Evolutionary conservation across 75 land plant species (phyloP), one percentile per base, ranked within the genome.

Genomic region (Picea sitchensis): DNA sequence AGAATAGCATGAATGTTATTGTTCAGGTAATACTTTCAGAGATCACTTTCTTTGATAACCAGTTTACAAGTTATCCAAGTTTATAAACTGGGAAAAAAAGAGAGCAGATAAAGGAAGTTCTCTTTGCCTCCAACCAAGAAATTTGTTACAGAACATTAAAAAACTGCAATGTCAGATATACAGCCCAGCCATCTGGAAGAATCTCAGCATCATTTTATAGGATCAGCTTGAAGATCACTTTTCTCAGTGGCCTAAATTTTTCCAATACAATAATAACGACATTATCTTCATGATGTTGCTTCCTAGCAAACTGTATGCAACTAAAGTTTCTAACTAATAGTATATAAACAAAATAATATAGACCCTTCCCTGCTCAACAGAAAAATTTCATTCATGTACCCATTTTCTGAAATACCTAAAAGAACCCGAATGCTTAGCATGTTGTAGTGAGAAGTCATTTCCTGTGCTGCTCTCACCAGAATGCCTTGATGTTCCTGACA

Each of bases 381-480:
- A 71, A n/a, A 44, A 44, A 20, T 41, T 18, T 41, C 23, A n/a
- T 20, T 71, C 74, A 41, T 71, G 51, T 6, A 9, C 74, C 51
- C 74, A 12, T n/a, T 44, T 71, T 71, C 21, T 38, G 54, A 71
- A 71, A 71, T 71, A 44, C n/a, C 51, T 71, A 71, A 44, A 44
- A 71, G 74, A 71, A 71, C 54, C 6, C 44, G 74, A 71, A 71
- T 44, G 41, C n/a, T 41, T 71, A n/a, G 54, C 54, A n/a, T 71
- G 54, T n/a, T 20, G 54, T 21, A 44, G 47, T 71, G 74, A 71
- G 74, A 71, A 36, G 56, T 71, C 74, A 77, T 56, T 61, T 58
- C 57, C 79, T 79, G 59, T 76, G 67, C 69, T 81, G 78, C 87
- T 80, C 83, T 61, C 82, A 59, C 92, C 92, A 91, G 87, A 91